Base-by-base conservation (phyloP, 2,329 filamentous ascomycete genomes). In the Stromatinia cepivora region DNA sequence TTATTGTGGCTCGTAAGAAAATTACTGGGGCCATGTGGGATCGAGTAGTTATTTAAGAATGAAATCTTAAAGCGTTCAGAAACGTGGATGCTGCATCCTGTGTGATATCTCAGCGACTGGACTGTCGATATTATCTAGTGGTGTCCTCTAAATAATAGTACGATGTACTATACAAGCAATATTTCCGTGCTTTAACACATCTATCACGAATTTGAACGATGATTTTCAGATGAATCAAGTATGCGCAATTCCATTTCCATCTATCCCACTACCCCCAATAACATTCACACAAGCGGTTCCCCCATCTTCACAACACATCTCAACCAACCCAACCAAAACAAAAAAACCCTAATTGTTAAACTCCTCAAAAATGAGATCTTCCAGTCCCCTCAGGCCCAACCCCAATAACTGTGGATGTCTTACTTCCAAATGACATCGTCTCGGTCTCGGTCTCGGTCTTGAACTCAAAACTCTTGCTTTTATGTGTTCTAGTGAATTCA, bases 351-450 rank as follows among this genome's bases (percentile, higher is more conserved):
- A 50, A 50, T 36, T 10, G 1, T 50, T 9, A 20, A 2, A 13
- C 22, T n/a, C 46, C 22, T 39, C 31, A 63, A 50, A 34, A 1
- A 25, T 25, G 9, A 36, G 34, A 2, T 6, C 7, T 50, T 39
- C 31, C 45, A 20, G 59, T 63, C 45, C 9, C 45, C 31, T 63
- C 59, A 25, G 59, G 45, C 15, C 36, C 31, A 63, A 50, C 59
- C 28, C 59, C 59, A 25, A 22, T 50, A 25, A 63, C 22, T n/a
- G 8, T 11, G 36, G 50, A 63, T 4, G 31, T 34, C 45, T 36
- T 63, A 17, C 25, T 63, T 25, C 59, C 59, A 63, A 63, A 50
- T 1, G 22, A 50, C 45, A 63, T 48, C 5, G 45, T 63, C 13
- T 50, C 45, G 39, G 39, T 42, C 13, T 50, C 45, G 39, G 39